Percentiles rank a stretch among this genome's conserved stretches.
phyloP scores from a whole-genome alignment of 169 alveolate species.

The Plasmodium sp. region DNA sequence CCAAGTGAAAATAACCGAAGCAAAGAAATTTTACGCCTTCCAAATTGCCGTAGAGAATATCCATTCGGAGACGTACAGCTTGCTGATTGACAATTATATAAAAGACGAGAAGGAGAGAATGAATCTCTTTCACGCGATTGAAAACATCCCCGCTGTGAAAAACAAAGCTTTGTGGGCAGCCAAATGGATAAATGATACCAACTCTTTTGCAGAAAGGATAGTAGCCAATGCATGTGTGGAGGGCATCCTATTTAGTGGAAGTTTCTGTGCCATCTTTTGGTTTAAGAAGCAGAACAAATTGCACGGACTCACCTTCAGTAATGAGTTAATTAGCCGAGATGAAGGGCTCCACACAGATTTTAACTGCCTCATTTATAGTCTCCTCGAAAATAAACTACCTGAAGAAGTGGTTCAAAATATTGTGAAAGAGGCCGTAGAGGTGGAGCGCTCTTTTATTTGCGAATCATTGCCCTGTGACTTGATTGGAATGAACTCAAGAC shows the following conservation, averaged over 20 bases:
- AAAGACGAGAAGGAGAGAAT: constrained; percentile 94
- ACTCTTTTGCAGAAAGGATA: constrained; percentile 96
- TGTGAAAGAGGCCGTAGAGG: constrained; percentile 97
- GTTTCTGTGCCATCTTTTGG: constrained; percentile 99
- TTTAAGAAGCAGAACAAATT: constrained; percentile 97
- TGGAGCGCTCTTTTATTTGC: constrained; percentile 96
- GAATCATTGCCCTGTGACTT: constrained; percentile 98
- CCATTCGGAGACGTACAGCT: constrained; percentile 98
- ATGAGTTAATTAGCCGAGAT: constrained; percentile 98
- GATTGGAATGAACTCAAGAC: constrained; percentile 97
- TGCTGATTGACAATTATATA: constrained; percentile 92
- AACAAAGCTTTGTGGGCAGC: constrained; percentile 98
- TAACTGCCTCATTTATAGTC: constrained; percentile 96
- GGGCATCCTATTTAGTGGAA: constrained; percentile 98
- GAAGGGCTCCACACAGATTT: constrained; percentile 99
- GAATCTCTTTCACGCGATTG: constrained; percentile 95
- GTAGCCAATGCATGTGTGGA: constrained; percentile 97
- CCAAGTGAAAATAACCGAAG: constrained; percentile 97
- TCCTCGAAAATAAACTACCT: constrained; percentile 92
- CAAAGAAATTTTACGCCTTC: constrained; percentile 97
- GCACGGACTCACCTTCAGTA: constrained; percentile 97
- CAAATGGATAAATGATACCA: constrained; percentile 95
- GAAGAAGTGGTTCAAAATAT: constrained; percentile 93
- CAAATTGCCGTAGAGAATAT: constrained; percentile 98
- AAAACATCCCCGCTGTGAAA: constrained; percentile 93